phyloP scores from a whole-genome alignment of 2,329 filamentous ascomycete genomes.

The Drechslerella coelobrocha region DNA sequence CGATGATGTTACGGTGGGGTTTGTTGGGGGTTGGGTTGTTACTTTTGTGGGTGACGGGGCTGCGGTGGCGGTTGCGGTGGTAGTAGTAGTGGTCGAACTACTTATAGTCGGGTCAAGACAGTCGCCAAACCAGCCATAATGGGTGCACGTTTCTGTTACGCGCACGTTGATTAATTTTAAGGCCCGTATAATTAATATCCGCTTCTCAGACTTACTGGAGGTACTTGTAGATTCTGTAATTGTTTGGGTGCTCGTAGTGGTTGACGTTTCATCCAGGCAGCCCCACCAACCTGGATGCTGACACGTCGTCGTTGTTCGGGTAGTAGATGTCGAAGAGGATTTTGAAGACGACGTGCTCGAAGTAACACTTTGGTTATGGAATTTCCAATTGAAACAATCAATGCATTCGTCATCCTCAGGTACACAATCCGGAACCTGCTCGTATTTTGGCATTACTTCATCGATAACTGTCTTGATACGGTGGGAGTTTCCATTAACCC shows the following conservation, averaged over 20 bases:
- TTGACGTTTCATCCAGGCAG: constrained; percentile 53
- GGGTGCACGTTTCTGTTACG: constrained; percentile 48
- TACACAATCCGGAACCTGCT: constrained; percentile 77
- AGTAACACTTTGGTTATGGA: constrained; percentile 89
- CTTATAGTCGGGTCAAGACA: constrained; percentile 51
- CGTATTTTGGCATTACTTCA: constrained; percentile 84
- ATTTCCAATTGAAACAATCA: constrained; percentile 93
- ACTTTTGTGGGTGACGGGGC: constrained; percentile 52
- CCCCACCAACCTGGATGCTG: constrained; percentile 54
- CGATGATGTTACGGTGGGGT: constrained; percentile 50
- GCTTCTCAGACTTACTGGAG: constrained; percentile 20
- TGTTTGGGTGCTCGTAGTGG: constrained; percentile 30
- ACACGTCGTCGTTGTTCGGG: constrained; percentile 55
- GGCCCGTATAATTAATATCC: not conserved
- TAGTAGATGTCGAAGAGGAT: constrained; percentile 62
- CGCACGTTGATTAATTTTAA: not conserved
- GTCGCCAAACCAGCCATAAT: constrained; percentile 55
- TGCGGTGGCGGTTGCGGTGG: constrained; percentile 53
- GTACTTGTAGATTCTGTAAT: constrained; percentile 40
- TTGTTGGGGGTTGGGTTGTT: constrained; percentile 55
- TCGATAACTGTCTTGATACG: constrained; percentile 86
- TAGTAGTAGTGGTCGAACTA: constrained; percentile 54
- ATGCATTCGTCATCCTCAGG: constrained; percentile 78
- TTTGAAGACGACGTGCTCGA: constrained; percentile 72
- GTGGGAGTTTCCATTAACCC: constrained; percentile 88